Evolutionary conservation across 345 rosid genomes (phyloP), one percentile per base, ranked within the genome.

Genomic region (Iberis pinnata): DNA sequence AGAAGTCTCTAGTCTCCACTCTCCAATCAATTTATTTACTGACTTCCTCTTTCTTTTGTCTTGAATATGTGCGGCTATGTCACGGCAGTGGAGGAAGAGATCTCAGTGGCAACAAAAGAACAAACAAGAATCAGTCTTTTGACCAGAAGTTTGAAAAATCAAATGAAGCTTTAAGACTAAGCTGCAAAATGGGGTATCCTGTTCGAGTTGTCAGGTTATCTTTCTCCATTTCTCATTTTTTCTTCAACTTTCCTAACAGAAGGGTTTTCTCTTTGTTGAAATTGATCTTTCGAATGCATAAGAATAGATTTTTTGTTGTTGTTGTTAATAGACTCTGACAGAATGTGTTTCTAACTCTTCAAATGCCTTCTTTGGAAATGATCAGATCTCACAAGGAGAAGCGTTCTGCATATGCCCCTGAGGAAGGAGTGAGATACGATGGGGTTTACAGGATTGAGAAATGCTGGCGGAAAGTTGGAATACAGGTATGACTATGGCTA

Each of bases 371-470:
- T 29, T 29, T 9, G 10, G 2, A 29, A 6, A 29, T 29, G 33
- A 29, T 5, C 66, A 82, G 90, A 62, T 78, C 86, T 9, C 74
- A 56, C 71, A 83, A 79, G 42, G 86, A 29, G 10, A 29, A 83
- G 54, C 56, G 76, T 5, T 79, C 88, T 58, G 59, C 86, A 0
- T 83, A 81, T 73, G 84, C 92, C 15, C 88, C 86, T 3, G 81
- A 70, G 70, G 40, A 48, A n/a, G 86, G 83, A 9, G 71, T 79
- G 16, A 69, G 92, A 39, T 86, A 83, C 68, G 88, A 86, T 36
- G 95, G 92, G 9, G 53, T 81, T 27, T 83, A 83, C 42, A 71
- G 92, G 54, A 72, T 86, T 11, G 88, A 83, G 60, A 79, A 78
- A 52, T 82, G 89, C 33, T 86, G 95, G 88, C 59, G 69, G 13